Evolutionary conservation across 169 alveolate genomes (phyloP).

Genomic region (Eimeria praecox): DNA sequence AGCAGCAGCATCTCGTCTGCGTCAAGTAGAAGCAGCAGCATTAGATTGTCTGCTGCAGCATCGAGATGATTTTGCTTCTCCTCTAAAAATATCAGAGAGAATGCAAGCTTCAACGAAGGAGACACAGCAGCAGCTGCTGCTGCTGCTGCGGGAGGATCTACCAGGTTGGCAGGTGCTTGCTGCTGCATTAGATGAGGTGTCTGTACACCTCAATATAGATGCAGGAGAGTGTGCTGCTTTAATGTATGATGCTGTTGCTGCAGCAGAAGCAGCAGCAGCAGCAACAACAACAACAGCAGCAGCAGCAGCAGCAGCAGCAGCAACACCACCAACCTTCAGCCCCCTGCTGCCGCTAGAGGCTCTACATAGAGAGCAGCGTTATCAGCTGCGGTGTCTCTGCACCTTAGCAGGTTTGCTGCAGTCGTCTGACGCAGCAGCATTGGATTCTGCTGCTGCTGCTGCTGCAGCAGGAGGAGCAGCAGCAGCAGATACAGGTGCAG

Average conservation of each 20-base stretch:
- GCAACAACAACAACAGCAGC: neutral
- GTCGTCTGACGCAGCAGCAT: neutral
- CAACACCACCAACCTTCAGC: neutral
- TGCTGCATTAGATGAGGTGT: constrained; percentile 60
- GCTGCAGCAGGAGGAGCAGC: neutral
- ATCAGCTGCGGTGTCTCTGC: constrained; percentile 57
- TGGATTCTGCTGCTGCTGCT: neutral
- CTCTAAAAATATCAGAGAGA: neutral
- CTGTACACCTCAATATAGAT: constrained; percentile 51
- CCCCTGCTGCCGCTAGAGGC: constrained; percentile 69
- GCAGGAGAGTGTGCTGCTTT: constrained; percentile 35
- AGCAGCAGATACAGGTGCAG: neutral
- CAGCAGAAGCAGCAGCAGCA: constrained; percentile 50
- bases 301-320: neutral
- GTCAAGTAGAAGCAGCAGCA: neutral
- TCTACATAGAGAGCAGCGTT: constrained; percentile 68
- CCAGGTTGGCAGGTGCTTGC: constrained; percentile 58
- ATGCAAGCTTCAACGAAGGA: neutral
- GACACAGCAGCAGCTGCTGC: constrained; percentile 69
- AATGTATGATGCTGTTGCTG: constrained; percentile 63
- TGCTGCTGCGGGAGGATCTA: constrained; percentile 31
- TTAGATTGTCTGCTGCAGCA: constrained; percentile 21
- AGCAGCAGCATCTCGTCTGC: too few species aligned
- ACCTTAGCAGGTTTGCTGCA: constrained; percentile 33
- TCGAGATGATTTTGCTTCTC: constrained; percentile 19